Conservation (phyloP, 805 yeast genomes). For the Kuraishia borneana region DNA sequence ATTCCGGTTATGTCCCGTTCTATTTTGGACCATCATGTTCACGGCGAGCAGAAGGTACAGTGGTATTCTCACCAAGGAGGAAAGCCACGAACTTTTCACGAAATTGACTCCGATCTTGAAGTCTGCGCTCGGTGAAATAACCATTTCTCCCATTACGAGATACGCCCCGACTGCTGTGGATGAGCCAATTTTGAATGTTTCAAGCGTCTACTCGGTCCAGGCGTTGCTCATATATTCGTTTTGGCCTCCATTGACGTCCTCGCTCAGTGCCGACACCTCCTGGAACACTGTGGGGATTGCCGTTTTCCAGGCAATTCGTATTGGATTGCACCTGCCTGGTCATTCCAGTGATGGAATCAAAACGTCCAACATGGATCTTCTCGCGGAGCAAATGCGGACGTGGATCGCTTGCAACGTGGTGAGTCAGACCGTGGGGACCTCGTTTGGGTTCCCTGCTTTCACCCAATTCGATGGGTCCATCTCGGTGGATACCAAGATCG, state of each 20-base stretch:
- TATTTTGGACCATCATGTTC: conserved; percentile 90
- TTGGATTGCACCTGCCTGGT: conserved; percentile 83
- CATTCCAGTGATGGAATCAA: conserved; percentile 35
- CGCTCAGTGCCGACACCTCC: conserved; percentile 88
- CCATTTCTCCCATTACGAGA: conserved; percentile 83
- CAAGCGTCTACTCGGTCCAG: conserved; percentile 89
- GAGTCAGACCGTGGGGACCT: conserved; percentile 81
- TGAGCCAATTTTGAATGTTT: conserved; percentile 76
- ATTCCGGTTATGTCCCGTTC: conserved; percentile 70
- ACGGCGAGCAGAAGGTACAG: conserved; percentile 64
- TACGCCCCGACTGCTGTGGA: conserved; percentile 70
- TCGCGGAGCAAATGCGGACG: conserved; percentile 74
- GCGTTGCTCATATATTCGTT: conserved; percentile 80
- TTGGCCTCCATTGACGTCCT: conserved; percentile 96
- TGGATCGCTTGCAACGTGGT: conserved; percentile 93
- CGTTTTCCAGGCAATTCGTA: conserved; percentile 81
- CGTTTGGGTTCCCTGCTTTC: conserved; percentile 92
- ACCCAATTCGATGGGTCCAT: conserved; percentile 70
- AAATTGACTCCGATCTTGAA: conserved; percentile 60
- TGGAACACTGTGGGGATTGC: conserved; percentile 96
- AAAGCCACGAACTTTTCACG: conserved; percentile 33
- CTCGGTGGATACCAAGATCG: conserved; percentile 29
- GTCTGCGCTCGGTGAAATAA: conserved; percentile 72
- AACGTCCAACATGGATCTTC: conserved; percentile 30
- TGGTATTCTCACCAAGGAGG: conserved; percentile 10